These are phyloP conservation scores for Zymoseptoria pseudotritici DNA, from an alignment of 2,329 filamentous ascomycete genomes.

Conservation along the genomic window DNA sequence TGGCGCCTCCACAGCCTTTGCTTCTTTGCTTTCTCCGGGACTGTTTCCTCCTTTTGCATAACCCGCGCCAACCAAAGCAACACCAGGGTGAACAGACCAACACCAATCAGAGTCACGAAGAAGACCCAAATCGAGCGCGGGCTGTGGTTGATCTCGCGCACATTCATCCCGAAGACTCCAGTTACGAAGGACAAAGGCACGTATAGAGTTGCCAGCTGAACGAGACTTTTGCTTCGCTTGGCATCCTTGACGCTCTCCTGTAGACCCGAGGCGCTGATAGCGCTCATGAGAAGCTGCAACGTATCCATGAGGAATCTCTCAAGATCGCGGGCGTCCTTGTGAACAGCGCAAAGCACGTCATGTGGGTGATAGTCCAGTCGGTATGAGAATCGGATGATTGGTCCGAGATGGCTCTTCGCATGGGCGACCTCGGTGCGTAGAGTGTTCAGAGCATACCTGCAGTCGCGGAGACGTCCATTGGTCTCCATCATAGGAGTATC, in stretches of 20 bases:
- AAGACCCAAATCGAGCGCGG: background rate
- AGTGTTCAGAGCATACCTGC: conserved; percentile 6
- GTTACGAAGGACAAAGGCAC: conserved; percentile 20
- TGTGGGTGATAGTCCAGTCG: background rate
- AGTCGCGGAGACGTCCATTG: conserved; percentile 8
- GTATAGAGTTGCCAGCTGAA: conserved; percentile 18
- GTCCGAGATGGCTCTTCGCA: background rate
- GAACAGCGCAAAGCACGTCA: background rate
- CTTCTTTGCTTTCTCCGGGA: too few species aligned
- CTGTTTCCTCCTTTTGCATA: background rate
- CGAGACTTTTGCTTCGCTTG: conserved; percentile 8
- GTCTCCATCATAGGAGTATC: conserved; percentile 5
- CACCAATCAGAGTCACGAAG: background rate
- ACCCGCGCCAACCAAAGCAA: background rate
- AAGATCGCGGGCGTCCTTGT: conserved; percentile 8
- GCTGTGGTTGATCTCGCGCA: conserved; percentile 16
- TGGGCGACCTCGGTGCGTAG: conserved; percentile 1
- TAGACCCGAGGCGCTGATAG: conserved; percentile 16
- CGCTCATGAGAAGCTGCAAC: conserved; percentile 19
- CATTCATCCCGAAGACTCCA: conserved; percentile 20
- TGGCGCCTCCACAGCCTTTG: background rate
- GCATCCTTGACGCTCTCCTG: conserved; percentile 14
- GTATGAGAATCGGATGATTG: background rate
- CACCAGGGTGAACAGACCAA: background rate
- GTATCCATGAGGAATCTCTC: conserved; percentile 20